Evolutionary conservation across 108 stramenopile species (phyloP).

Genomic region (Seminavis robusta): DNA sequence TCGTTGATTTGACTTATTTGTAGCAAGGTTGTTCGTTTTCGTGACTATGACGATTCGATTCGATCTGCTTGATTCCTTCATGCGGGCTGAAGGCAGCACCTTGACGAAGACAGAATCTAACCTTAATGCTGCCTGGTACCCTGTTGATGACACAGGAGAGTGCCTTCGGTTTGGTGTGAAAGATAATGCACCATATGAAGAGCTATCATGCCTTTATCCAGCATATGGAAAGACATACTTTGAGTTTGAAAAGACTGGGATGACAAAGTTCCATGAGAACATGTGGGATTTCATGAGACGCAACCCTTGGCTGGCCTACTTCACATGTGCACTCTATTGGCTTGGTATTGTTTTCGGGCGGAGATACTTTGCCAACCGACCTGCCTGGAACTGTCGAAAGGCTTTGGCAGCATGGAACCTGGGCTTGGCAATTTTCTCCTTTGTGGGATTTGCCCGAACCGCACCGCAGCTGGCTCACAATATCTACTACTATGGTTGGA

Average conservation of each 20-base stretch:
- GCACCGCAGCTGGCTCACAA: conserved; percentile 86
- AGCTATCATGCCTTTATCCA: conserved; percentile 51
- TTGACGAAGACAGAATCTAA: too few relatives aligned
- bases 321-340: conserved; percentile 28
- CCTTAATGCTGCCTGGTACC: too few relatives aligned
- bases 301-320: conserved; percentile 36
- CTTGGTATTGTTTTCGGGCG: conserved; percentile 21
- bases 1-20: too few relatives aligned
- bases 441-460: conserved; percentile 80
- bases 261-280: conserved; percentile 32
- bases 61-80: too few relatives aligned
- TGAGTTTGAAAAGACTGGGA: too few relatives aligned
- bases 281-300: conserved; percentile 42
- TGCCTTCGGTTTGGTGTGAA: too few relatives aligned
- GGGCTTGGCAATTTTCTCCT: conserved; percentile 79
- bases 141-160: too few relatives aligned
- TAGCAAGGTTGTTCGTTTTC: too few relatives aligned
- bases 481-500: conserved; percentile 41
- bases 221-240: conserved; percentile 28
- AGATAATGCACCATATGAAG: conserved; percentile 48
- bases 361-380: conserved; percentile 26
- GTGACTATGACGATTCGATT: too few relatives aligned
- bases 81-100: too few relatives aligned
- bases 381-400: conserved; percentile 61
- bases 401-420: conserved; percentile 87